These are phyloP conservation scores for Sporodiniella umbellata DNA, from an alignment of 371 early-diverging fungal genomes.

Conservation along the genomic window DNA sequence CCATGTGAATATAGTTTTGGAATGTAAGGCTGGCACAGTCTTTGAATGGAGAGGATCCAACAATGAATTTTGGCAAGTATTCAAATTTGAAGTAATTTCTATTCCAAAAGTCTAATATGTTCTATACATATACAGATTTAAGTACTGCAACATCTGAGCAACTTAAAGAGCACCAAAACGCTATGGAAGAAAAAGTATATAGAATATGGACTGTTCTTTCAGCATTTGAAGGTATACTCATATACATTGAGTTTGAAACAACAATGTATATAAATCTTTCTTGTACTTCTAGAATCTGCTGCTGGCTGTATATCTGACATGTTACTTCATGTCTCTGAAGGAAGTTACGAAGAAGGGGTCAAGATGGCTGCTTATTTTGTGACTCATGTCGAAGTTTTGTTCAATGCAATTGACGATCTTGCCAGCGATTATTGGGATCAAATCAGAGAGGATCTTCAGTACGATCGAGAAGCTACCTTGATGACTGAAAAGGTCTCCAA, in stretches of 20 bases:
- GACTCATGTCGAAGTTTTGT: conserved; percentile 89
- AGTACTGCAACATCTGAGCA: conserved; percentile 40
- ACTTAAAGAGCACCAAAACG: conserved; percentile 52
- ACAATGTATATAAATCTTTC: background rate
- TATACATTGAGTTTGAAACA: background rate
- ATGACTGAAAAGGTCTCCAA: conserved; percentile 88
- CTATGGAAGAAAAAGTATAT: conserved; percentile 84
- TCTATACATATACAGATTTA: conserved; percentile 13
- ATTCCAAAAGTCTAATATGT: background rate
- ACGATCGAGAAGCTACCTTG: conserved; percentile 86
- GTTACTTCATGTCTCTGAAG: conserved; percentile 88
- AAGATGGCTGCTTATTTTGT: conserved; percentile 90
- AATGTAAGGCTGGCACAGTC: conserved; percentile 66
- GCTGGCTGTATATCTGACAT: conserved; percentile 97
- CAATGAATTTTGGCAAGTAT: conserved; percentile 9
- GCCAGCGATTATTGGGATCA: conserved; percentile 29
- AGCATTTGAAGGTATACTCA: conserved; percentile 74
- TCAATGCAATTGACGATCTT: conserved; percentile 81
- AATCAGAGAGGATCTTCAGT: conserved; percentile 51
- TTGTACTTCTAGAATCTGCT: conserved; percentile 67
- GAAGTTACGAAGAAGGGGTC: conserved; percentile 79
- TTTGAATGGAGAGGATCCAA: conserved; percentile 14
- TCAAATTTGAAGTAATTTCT: no score
- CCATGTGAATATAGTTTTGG: conserved; percentile 60
- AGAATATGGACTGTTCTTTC: conserved; percentile 91